Evolutionary conservation across 129 eudicot genomes (phyloP).

Genomic region (Flaveria brownii): DNA sequence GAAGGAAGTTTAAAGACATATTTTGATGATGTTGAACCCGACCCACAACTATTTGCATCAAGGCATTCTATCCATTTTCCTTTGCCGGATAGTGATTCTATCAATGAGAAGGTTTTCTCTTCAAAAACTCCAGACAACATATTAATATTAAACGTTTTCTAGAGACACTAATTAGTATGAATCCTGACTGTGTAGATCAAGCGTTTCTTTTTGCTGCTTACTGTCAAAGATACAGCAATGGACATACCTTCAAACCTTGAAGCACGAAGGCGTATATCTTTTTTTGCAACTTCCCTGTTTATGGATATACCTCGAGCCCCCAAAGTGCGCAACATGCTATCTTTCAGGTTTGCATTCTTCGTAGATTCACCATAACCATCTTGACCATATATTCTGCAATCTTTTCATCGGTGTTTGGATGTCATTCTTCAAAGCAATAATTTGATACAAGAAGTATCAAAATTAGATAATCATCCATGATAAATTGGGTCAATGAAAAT

Average conservation of each 20-base stretch:
- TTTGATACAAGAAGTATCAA: not conserved
- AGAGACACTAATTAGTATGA: conserved; percentile 25
- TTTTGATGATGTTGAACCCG: conserved; percentile 52
- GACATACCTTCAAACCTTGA: conserved; percentile 84
- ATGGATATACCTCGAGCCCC: conserved; percentile 96
- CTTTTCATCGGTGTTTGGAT: not conserved
- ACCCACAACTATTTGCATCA: conserved; percentile 86
- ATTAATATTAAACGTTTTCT: not conserved
- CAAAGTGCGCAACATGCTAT: conserved; percentile 89
- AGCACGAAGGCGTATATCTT: conserved; percentile 85
- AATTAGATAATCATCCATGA: not conserved
- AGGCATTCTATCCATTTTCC: conserved; percentile 86
- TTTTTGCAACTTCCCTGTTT: conserved; percentile 85
- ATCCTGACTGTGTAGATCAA: conserved; percentile 51
- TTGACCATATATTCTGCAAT: not conserved
- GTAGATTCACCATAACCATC: conserved; percentile 5
- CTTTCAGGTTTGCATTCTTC: conserved; percentile 66
- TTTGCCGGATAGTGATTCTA: conserved; percentile 59
- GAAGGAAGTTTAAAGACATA: conserved; percentile 46
- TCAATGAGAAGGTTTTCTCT: conserved; percentile 60
- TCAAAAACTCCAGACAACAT: not conserved
- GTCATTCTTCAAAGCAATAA: not conserved
- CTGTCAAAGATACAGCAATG: conserved; percentile 76
- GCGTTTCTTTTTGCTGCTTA: conserved; percentile 81
- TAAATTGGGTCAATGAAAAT: not conserved